Conservation (phyloP, 177 flowering plant genomes). For the Vitis hybrid region DNA sequence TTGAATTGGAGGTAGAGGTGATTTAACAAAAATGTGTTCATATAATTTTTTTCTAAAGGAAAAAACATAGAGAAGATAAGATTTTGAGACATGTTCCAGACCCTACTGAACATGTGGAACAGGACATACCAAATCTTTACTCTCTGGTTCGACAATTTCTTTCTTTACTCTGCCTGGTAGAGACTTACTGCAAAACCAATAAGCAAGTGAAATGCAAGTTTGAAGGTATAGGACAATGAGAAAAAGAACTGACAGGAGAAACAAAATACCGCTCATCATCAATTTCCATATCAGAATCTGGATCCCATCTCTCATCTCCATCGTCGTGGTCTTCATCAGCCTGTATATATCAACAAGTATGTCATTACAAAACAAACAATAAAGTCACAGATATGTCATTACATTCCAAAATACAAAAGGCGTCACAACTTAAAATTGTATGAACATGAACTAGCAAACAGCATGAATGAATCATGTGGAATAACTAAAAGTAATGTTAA, state of each 20-base stretch:
- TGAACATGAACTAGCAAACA: no score
- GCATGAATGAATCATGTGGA: no score
- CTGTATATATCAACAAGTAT: slow-evolving; percentile 18
- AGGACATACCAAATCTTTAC: slow-evolving; percentile 42
- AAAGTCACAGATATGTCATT: no score
- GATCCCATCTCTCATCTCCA: slow-evolving; percentile 56
- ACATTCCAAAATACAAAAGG: no score
- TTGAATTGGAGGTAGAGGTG: background rate
- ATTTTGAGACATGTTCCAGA: background rate
- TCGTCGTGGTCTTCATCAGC: slow-evolving; percentile 62
- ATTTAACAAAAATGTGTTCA: background rate
- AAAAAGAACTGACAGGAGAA: background rate
- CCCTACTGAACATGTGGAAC: background rate
- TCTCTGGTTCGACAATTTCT: slow-evolving; percentile 43
- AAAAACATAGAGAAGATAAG: slow-evolving; percentile 2
- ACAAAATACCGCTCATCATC: slow-evolving; percentile 37
- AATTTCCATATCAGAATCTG: slow-evolving; percentile 49
- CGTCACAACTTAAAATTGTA: no score
- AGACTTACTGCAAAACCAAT: slow-evolving; percentile 35
- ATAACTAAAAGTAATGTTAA: no score
- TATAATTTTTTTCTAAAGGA: background rate
- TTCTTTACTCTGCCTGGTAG: slow-evolving; percentile 42
- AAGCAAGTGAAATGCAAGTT: background rate
- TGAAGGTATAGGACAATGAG: background rate
- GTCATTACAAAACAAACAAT: no score